phyloP scores from a whole-genome alignment of 371 early-diverging fungal genomes.

The Cokeromyces recurvatus region DNA sequence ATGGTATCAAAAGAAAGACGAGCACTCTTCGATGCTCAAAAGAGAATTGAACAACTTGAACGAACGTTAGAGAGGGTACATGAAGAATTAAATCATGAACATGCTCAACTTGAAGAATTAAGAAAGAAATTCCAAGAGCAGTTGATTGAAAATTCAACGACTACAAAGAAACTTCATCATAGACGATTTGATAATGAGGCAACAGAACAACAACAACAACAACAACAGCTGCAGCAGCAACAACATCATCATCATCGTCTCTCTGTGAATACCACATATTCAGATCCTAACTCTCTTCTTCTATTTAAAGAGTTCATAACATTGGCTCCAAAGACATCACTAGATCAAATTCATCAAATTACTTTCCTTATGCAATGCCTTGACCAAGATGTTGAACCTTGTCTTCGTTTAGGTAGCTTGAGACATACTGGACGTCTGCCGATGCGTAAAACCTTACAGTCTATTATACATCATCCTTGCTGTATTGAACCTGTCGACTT shows the following conservation, averaged over 20 bases:
- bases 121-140: slow-evolving; percentile 1
- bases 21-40: slow-evolving; percentile 8
- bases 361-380: slow-evolving; percentile 17
- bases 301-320: slow-evolving; percentile 16
- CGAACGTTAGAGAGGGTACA: background rate
- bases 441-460: slow-evolving; percentile 4
- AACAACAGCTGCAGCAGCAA: background rate
- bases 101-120: slow-evolving; percentile 15
- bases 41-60: slow-evolving; percentile 1
- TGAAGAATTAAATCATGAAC: slow-evolving; percentile 13
- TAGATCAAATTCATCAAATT: slow-evolving; percentile 9
- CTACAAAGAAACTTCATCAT: no score
- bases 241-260: background rate
- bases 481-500: slow-evolving; percentile 16
- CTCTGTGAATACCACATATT: background rate
- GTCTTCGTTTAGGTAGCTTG: slow-evolving; percentile 22
- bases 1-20: slow-evolving; percentile 26
- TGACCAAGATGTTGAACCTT: slow-evolving; percentile 17
- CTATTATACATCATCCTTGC: slow-evolving; percentile 12
- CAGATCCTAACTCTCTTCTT: no score
- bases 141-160: background rate
- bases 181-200: no score
- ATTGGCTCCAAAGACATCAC: slow-evolving; percentile 2
- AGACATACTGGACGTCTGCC: background rate
- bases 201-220: no score